A percentile compares a stretch with the other conserved stretches of the same genome.
Evolutionary conservation across 2,329 filamentous ascomycete genomes (phyloP).

Genomic region (Neofusicoccum cordaticola): DNA sequence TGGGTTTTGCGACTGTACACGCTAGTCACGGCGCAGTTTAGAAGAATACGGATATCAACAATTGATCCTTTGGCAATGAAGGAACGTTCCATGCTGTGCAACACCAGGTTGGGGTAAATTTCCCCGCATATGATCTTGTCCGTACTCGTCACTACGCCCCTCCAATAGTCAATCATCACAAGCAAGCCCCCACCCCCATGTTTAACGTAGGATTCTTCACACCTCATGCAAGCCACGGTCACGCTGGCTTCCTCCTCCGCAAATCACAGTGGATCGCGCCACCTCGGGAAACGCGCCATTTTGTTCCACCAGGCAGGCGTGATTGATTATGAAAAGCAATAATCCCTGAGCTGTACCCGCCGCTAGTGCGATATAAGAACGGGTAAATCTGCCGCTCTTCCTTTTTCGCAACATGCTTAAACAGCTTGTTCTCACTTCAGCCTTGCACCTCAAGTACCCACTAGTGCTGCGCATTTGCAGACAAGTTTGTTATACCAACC

Average conservation of each 20-base stretch:
- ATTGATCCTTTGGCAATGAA: not conserved
- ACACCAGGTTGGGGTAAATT: not conserved
- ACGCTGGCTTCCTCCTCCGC: not conserved
- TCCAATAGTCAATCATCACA: not conserved
- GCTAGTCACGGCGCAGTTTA: not conserved
- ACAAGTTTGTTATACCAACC: too few species aligned
- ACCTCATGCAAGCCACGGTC: slow-evolving; percentile 4
- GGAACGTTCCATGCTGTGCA: not conserved
- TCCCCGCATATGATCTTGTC: not conserved
- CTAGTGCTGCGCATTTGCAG: too few species aligned
- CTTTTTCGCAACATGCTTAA: too few species aligned
- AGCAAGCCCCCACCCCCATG: not conserved
- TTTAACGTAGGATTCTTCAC: not conserved
- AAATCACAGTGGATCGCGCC: not conserved
- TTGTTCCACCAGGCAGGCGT: not conserved
- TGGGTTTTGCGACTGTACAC: not conserved
- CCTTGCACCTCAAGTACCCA: too few species aligned
- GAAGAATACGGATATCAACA: not conserved
- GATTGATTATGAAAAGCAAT: not conserved
- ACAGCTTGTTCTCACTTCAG: too few species aligned
- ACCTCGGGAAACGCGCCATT: not conserved
- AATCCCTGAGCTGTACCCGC: not conserved
- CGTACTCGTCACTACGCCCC: not conserved
- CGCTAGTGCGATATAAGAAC: not conserved
- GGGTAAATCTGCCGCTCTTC: not conserved